These are phyloP conservation scores for Trichosporon sp. DNA, from an alignment of 1,284 basidiomycete species.

Conservation along the genomic window DNA sequence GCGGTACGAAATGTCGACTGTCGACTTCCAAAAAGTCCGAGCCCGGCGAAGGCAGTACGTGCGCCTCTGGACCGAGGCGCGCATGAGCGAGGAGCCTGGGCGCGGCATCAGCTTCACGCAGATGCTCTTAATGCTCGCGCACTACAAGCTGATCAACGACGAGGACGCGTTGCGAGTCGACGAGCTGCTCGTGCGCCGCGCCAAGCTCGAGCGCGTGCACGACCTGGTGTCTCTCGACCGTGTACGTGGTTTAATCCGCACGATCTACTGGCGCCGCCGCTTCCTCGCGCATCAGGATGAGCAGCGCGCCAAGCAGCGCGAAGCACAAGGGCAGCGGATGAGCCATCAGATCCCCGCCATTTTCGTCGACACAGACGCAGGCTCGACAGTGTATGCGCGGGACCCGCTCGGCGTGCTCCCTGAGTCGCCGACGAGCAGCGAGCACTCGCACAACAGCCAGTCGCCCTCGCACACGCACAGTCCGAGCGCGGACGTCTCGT, in stretches of 20 bases:
- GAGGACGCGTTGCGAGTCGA: conserved; percentile 79
- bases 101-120: conserved; percentile 87
- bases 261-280: conserved; percentile 71
- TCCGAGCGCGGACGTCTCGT: background rate
- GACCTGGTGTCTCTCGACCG: conserved; percentile 82
- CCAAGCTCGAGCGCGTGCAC: conserved; percentile 75
- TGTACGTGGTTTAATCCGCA: conserved; percentile 74
- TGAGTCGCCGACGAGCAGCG: conserved; percentile 8
- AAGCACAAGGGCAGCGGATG: conserved; percentile 28
- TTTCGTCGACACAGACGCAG: conserved; percentile 41
- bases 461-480: background rate
- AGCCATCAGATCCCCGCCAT: conserved; percentile 51
- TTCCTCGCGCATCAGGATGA: conserved; percentile 60
- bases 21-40: conserved; percentile 69
- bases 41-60: conserved; percentile 71
- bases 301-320: conserved; percentile 38
- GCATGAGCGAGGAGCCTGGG: conserved; percentile 68
- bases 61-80: conserved; percentile 81
- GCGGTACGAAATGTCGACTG: conserved; percentile 63
- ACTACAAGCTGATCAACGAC: conserved; percentile 90
- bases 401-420: conserved; percentile 6
- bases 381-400: background rate
- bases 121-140: conserved; percentile 85
- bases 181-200: conserved; percentile 74
- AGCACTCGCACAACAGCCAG: background rate